A percentile compares a stretch with the other conserved stretches of the same genome.
Conservation (phyloP, 805 yeast genomes). For the Candida sithepensis region DNA sequence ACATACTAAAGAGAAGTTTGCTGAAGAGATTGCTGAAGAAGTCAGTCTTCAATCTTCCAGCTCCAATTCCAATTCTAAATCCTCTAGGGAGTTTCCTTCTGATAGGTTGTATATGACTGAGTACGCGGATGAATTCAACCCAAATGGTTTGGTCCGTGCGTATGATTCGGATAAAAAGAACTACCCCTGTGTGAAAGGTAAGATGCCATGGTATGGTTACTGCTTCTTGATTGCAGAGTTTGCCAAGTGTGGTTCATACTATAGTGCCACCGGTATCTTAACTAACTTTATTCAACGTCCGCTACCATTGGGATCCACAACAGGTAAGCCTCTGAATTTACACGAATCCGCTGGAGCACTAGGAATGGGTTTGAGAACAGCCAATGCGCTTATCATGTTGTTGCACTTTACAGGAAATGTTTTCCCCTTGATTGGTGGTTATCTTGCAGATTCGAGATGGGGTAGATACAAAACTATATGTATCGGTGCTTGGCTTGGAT, state of each 20-base stretch:
- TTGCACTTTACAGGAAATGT: constrained; percentile 48
- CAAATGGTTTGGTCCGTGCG: constrained; percentile 25
- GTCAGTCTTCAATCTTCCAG: constrained; percentile 1
- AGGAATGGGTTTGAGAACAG: constrained; percentile 40
- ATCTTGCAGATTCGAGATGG: constrained; percentile 43
- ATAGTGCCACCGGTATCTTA: constrained; percentile 41
- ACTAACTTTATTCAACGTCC: constrained; percentile 50
- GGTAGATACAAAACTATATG: constrained; percentile 49
- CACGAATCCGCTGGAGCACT: constrained; percentile 47
- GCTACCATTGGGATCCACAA: constrained; percentile 43
- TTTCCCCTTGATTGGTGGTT: constrained; percentile 50
- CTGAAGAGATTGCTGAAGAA: background rate
- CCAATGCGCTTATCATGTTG: constrained; percentile 45
- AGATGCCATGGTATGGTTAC: constrained; percentile 46
- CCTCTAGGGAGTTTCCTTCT: background rate
- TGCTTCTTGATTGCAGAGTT: constrained; percentile 48
- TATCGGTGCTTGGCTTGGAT: constrained; percentile 46
- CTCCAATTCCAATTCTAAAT: too few species aligned
- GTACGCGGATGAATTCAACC: constrained; percentile 29
- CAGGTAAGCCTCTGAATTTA: constrained; percentile 36
- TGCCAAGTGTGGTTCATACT: constrained; percentile 55
- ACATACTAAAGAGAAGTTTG: background rate
- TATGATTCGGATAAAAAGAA: constrained; percentile 30
- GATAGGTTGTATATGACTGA: constrained; percentile 19
- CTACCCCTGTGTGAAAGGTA: constrained; percentile 39